Percentiles rank a stretch among this genome's conserved stretches.
Evolutionary conservation across 2,329 filamentous ascomycete genomes (phyloP).

Genomic region (Epichloe glyceriae): DNA sequence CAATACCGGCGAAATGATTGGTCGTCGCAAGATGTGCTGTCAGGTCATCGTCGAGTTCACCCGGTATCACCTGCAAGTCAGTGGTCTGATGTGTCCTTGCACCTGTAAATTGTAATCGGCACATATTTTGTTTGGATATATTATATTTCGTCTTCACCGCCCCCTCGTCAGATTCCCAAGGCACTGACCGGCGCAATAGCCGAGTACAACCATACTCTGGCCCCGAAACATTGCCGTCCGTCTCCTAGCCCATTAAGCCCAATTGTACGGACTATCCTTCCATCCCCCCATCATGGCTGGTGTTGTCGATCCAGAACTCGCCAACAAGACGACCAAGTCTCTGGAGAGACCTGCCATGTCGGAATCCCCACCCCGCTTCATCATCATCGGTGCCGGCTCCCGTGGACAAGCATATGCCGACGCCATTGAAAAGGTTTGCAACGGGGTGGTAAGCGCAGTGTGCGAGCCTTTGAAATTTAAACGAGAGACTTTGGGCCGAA

Average conservation of each 20-base stretch:
- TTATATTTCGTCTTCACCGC: not conserved
- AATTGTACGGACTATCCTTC: not conserved
- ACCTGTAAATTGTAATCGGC: too few relatives aligned
- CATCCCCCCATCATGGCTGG: conserved; percentile 9
- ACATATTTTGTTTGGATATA: not conserved
- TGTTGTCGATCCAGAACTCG: conserved; percentile 13
- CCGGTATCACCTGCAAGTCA: too few relatives aligned
- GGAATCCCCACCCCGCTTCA: conserved; percentile 46
- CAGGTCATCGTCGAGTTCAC: too few relatives aligned
- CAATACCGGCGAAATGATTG: conserved; percentile 7
- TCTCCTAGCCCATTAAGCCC: not conserved
- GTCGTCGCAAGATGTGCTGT: not conserved
- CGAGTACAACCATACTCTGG: too few relatives aligned
- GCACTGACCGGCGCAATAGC: too few relatives aligned
- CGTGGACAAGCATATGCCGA: conserved; percentile 63
- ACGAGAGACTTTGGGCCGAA: conserved; percentile 53
- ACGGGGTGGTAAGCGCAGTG: conserved; percentile 61
- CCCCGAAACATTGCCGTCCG: too few relatives aligned
- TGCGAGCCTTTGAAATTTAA: conserved; percentile 74
- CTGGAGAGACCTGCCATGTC: conserved; percentile 33
- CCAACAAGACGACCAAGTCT: conserved; percentile 12
- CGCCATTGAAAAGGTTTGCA: conserved; percentile 50
- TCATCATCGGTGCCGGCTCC: conserved; percentile 74
- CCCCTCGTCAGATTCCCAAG: not conserved
- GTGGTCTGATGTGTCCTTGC: too few relatives aligned